Conservation (phyloP, 23 red algal species). For the Gracilaria caudata region DNA sequence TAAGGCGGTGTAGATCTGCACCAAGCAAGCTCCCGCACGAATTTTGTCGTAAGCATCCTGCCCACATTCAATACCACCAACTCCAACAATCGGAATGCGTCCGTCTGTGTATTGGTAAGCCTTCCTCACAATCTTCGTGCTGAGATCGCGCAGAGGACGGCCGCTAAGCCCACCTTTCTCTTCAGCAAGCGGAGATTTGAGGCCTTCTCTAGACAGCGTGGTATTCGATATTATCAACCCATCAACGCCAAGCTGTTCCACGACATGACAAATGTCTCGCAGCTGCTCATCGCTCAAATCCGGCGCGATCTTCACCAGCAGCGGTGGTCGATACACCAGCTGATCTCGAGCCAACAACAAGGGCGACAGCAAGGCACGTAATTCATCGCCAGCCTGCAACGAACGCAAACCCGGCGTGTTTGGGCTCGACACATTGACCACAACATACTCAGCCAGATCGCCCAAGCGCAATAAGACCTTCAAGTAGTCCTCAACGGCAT, state of each 20-base stretch:
- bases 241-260: constrained; percentile 72
- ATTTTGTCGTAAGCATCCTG: constrained; percentile 96
- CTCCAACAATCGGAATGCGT: constrained; percentile 78
- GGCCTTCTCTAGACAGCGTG: constrained; percentile 57
- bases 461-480: constrained; percentile 62
- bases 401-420: constrained; percentile 94
- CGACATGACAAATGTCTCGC: constrained; percentile 68
- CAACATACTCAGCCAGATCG: constrained; percentile 87
- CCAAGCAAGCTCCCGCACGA: constrained; percentile 89
- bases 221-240: constrained; percentile 94
- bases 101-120: constrained; percentile 71
- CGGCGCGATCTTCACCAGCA: constrained; percentile 93
- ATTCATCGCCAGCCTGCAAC: constrained; percentile 61
- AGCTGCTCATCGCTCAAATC: constrained; percentile 80
- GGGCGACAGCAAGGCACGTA: constrained; percentile 55
- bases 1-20: constrained; percentile 90
- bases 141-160: constrained; percentile 62
- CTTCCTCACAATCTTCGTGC: constrained; percentile 59
- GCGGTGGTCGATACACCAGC: constrained; percentile 66
- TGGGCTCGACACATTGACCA: constrained; percentile 94
- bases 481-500: constrained; percentile 80
- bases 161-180: constrained; percentile 88
- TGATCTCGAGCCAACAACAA: constrained; percentile 71
- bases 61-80: constrained; percentile 83
- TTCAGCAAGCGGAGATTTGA: constrained; percentile 18